Percentiles rank a stretch among this genome's conserved stretches.
Evolutionary conservation across 2,329 filamentous ascomycete genomes (phyloP).

Genomic region (Aspergillus uvarum): DNA sequence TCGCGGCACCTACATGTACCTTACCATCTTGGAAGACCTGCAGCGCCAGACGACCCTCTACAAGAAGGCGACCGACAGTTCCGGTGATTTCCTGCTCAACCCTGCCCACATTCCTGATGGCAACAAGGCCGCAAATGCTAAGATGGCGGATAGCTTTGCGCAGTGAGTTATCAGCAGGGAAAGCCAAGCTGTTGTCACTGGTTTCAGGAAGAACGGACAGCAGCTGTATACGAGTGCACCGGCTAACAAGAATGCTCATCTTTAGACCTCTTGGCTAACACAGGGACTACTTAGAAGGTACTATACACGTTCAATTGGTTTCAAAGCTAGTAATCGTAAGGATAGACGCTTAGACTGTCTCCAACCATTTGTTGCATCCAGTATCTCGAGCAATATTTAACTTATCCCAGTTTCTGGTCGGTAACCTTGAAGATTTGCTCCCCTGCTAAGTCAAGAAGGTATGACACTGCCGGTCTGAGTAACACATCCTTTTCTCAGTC

Average conservation of each 20-base stretch:
- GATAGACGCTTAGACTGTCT: no score
- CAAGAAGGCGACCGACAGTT: constrained; percentile 35
- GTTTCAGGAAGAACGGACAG: constrained; percentile 41
- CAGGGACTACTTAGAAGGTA: no score
- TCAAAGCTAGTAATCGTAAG: no score
- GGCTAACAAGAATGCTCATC: no score
- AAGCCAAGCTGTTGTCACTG: constrained; percentile 38
- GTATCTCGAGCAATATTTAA: no score
- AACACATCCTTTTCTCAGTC: neutral
- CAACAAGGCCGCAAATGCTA: constrained; percentile 33
- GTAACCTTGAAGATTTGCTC: neutral
- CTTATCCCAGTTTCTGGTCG: neutral
- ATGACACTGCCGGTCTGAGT: neutral
- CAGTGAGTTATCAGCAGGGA: constrained; percentile 40
- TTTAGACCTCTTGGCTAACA: no score
- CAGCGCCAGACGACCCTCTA: constrained; percentile 36
- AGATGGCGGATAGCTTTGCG: constrained; percentile 39
- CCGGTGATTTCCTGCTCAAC: constrained; percentile 43
- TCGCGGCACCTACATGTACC: constrained; percentile 40
- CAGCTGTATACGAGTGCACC: constrained; percentile 42
- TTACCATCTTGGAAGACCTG: constrained; percentile 39
- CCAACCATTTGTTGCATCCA: no score
- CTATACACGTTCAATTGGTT: no score
- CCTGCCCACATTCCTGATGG: constrained; percentile 47
- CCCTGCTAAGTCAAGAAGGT: no score